phyloP scores from a whole-genome alignment of 2,329 filamentous ascomycete species.

The Thelonectria discophora region DNA sequence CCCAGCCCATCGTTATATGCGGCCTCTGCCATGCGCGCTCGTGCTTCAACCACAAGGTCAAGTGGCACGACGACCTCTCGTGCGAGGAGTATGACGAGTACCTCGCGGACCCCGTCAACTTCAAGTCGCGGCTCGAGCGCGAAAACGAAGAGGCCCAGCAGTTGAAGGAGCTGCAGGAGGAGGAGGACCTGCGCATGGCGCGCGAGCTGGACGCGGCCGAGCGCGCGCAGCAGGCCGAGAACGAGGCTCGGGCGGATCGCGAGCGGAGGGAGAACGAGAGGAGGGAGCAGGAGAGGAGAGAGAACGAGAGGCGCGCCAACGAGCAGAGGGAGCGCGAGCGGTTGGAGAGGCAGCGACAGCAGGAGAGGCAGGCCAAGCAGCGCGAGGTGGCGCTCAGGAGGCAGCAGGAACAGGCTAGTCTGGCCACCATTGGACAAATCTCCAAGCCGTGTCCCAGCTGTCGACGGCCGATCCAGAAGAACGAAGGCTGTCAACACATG shows the following conservation, averaged over 20 bases:
- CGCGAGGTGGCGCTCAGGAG: not conserved
- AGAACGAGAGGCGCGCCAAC: not conserved
- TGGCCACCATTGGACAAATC: not conserved
- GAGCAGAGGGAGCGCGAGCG: too few species aligned
- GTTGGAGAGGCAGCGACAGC: not conserved
- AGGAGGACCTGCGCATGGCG: not conserved
- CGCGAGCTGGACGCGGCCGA: not conserved
- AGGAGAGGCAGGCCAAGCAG: not conserved
- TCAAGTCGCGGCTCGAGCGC: not conserved
- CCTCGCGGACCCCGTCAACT: not conserved
- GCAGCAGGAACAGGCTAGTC: not conserved
- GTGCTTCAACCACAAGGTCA: conserved; percentile 1
- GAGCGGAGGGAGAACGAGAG: not conserved
- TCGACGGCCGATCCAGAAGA: conserved; percentile 3
- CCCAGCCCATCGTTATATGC: not conserved
- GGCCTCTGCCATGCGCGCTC: not conserved
- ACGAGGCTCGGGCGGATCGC: not conserved
- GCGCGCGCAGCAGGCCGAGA: not conserved
- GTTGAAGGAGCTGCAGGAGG: not conserved
- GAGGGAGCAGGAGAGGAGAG: not conserved
- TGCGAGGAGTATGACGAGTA: conserved; percentile 2
- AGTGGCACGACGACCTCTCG: not conserved
- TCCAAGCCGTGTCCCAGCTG: conserved; percentile 9
- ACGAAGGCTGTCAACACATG: conserved; percentile 6
- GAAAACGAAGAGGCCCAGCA: not conserved